Percentiles rank a stretch among this genome's conserved stretches.
Conservation (phyloP, 164 flowering plant species). For the Piper betle region DNA sequence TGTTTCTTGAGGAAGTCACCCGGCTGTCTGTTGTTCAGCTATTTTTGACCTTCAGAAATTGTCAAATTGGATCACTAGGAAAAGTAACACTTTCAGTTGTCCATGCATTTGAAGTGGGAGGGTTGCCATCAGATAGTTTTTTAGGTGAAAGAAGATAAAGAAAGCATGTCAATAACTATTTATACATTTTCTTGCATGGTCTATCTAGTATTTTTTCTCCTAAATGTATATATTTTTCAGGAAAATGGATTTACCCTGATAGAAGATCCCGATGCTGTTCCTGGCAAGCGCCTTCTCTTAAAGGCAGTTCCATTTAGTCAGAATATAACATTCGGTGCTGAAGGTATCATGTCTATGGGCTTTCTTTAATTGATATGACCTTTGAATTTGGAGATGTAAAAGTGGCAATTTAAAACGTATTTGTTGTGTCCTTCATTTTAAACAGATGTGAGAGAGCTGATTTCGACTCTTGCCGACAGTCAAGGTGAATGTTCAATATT, state of each 20-base stretch:
- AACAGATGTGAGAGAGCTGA: constrained; percentile 88
- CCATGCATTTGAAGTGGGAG: too few species aligned
- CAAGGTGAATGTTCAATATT: constrained; percentile 75
- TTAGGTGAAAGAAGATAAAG: too few species aligned
- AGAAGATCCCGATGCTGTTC: constrained; percentile 69
- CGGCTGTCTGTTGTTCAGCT: too few species aligned
- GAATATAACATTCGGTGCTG: constrained; percentile 85
- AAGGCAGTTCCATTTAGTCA: constrained; percentile 95
- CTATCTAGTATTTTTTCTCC: too few species aligned
- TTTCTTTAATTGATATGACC: background rate
- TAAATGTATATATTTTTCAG: constrained; percentile 15
- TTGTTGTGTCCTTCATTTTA: background rate
- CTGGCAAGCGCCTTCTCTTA: constrained; percentile 63
- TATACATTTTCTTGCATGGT: background rate
- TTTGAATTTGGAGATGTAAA: background rate
- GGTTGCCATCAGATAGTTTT: too few species aligned
- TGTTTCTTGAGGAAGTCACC: too few species aligned
- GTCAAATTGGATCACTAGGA: too few species aligned
- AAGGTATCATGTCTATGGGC: constrained; percentile 34
- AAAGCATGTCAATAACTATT: background rate
- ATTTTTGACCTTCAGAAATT: too few species aligned
- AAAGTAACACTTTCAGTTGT: too few species aligned
- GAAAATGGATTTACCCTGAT: constrained; percentile 85
- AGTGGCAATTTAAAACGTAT: background rate
- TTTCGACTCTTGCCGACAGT: constrained; percentile 76